Conservation (phyloP, 768 basidiomycete species). For the Polyporus arcularius region DNA sequence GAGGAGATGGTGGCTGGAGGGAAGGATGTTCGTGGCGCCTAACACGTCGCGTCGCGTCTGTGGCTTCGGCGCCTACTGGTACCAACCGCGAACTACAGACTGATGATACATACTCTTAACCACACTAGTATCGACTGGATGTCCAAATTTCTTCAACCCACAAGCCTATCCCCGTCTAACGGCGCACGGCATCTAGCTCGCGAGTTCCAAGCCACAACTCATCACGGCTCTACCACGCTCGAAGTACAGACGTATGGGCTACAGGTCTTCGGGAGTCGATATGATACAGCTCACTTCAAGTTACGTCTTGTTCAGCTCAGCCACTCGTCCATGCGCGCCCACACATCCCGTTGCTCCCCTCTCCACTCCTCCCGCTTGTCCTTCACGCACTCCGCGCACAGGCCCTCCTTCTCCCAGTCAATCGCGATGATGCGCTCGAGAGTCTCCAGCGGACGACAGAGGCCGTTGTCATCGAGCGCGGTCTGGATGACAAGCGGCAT, state of each 20-base stretch:
- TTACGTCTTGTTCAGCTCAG: constrained; percentile 28
- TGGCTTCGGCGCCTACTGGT: too few species aligned
- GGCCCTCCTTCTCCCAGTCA: constrained; percentile 58
- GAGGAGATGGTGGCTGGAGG: neutral
- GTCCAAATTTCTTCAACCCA: too few species aligned
- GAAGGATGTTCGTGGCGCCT: neutral
- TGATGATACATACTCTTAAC: too few species aligned
- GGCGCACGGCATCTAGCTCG: too few species aligned
- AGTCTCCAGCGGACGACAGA: constrained; percentile 73
- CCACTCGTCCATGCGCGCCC: constrained; percentile 66
- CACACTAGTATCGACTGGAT: too few species aligned
- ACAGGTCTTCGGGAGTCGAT: neutral
- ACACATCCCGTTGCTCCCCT: constrained; percentile 56
- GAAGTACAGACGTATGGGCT: too few species aligned
- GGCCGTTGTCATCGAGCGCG: constrained; percentile 60
- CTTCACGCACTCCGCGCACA: constrained; percentile 58
- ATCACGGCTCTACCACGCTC: too few species aligned
- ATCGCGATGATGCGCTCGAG: constrained; percentile 56
- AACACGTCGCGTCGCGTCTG: constrained; percentile 8
- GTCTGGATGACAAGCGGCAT: constrained; percentile 69
- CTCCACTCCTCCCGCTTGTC: constrained; percentile 71
- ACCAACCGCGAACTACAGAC: too few species aligned
- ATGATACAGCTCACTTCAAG: constrained; percentile 1
- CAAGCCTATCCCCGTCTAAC: too few species aligned
- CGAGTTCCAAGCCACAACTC: too few species aligned